Conservation (phyloP, 108 stramenopile species). For the Fistulifera pelliculosa region DNA sequence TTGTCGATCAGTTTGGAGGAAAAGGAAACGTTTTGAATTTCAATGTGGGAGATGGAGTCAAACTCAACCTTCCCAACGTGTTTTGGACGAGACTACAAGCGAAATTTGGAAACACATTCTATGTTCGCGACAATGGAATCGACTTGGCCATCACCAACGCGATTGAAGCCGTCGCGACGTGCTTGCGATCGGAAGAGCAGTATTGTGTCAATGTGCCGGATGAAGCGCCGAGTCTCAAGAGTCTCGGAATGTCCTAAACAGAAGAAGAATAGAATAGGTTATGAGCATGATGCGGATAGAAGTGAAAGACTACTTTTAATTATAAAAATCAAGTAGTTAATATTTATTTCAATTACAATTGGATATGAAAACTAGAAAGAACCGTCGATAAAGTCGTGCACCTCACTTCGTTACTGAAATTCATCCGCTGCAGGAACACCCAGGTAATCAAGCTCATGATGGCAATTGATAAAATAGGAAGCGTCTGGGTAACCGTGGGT, state of each 20-base stretch:
- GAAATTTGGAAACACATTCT: constrained; percentile 81
- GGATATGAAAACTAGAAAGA: too few species aligned
- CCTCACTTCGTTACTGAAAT: neutral
- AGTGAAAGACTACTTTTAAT: too few species aligned
- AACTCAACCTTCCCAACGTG: constrained; percentile 76
- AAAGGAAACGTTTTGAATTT: constrained; percentile 76
- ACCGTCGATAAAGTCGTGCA: too few species aligned
- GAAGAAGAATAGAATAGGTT: too few species aligned
- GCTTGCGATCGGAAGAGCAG: constrained; percentile 73
- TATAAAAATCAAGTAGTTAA: too few species aligned
- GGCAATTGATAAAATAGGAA: constrained; percentile 32
- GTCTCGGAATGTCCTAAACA: constrained; percentile 37
- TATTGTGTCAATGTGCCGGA: constrained; percentile 75
- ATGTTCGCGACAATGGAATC: constrained; percentile 78
- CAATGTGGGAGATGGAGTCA: constrained; percentile 76
- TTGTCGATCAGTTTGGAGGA: constrained; percentile 83
- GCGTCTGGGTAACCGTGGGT: constrained; percentile 45
- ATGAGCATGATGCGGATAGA: too few species aligned
- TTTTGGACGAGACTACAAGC: constrained; percentile 76
- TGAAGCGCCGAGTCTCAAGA: constrained; percentile 52
- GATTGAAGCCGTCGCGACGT: constrained; percentile 69
- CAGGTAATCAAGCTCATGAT: constrained; percentile 30
- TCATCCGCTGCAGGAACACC: constrained; percentile 21
- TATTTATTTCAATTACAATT: too few species aligned
- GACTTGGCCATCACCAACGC: constrained; percentile 75